Percentiles rank a stretch among this genome's conserved stretches.
phyloP scores from a whole-genome alignment of 1,139 yeast species.

The Tardiomyces digboiensis region DNA sequence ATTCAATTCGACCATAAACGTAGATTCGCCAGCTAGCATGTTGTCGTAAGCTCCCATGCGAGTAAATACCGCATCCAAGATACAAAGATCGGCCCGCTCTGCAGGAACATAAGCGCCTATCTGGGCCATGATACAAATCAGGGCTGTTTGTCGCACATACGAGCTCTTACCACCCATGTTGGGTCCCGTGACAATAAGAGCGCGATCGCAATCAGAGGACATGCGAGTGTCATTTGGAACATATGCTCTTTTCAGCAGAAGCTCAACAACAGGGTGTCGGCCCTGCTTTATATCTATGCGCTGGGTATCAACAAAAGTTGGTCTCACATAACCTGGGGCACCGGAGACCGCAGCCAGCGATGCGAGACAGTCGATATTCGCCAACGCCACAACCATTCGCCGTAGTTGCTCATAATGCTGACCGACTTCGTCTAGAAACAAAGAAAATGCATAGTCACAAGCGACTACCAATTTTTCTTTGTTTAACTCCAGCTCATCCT shows the following conservation, averaged over 20 bases:
- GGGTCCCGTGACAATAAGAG: conserved; percentile 59
- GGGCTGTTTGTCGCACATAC: conserved; percentile 53
- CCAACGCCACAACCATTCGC: conserved; percentile 40
- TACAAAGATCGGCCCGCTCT: conserved; percentile 9
- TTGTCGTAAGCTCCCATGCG: conserved; percentile 48
- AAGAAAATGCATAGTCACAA: conserved; percentile 46
- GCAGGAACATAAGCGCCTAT: conserved; percentile 27
- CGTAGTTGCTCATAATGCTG: conserved; percentile 46
- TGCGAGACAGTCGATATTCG: conserved; percentile 63
- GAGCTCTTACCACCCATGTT: conserved; percentile 79
- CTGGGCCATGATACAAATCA: conserved; percentile 62
- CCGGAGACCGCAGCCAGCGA: conserved; percentile 60
- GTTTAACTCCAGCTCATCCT: conserved; percentile 46
- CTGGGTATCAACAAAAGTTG: conserved; percentile 45
- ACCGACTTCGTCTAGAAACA: conserved; percentile 38
- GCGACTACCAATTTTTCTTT: conserved; percentile 47
- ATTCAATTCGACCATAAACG: conserved; percentile 66
- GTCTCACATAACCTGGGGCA: conserved; percentile 42
- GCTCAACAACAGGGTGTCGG: conserved; percentile 75
- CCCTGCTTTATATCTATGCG: conserved; percentile 47
- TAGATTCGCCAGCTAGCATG: conserved; percentile 56
- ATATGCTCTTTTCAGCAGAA: conserved; percentile 35
- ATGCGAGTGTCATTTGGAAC: conserved; percentile 64
- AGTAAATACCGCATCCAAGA: conserved; percentile 15
- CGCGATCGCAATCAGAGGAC: conserved; percentile 27